These are phyloP conservation scores for Diaporthe sp. DNA, from an alignment of 2,329 filamentous ascomycete genomes.

Conservation along the genomic window DNA sequence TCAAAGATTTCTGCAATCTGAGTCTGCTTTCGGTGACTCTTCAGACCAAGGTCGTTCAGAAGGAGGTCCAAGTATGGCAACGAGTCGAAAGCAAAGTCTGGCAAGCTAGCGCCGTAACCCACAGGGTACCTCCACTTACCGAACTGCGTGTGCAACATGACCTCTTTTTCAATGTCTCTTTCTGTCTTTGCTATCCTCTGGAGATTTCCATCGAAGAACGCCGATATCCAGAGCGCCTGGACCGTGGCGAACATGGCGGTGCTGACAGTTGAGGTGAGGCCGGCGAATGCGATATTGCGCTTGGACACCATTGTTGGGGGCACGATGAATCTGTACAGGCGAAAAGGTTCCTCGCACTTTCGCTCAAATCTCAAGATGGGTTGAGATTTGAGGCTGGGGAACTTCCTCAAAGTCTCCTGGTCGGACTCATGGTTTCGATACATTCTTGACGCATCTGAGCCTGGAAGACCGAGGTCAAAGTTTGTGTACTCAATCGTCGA, in stretches of 20 bases:
- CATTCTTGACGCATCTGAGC: neutral
- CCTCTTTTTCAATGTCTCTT: neutral
- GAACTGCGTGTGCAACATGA: neutral
- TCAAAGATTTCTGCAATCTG: neutral
- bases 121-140: neutral
- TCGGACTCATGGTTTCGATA: neutral
- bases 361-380: neutral
- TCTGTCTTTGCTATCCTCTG: neutral
- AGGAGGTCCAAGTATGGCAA: neutral
- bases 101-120: neutral
- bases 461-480: neutral
- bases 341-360: neutral
- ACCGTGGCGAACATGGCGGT: neutral
- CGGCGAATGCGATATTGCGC: neutral
- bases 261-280: neutral
- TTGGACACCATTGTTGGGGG: neutral
- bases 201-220: neutral
- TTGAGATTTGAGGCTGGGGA: neutral
- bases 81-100: neutral
- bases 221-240: neutral
- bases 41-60: neutral
- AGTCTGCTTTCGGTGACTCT: neutral
- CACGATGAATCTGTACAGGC: neutral
- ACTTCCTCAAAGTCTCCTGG: neutral
- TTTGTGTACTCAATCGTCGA: neutral